phyloP scores from a whole-genome alignment of 139 green algal genomes.

The Ettlia oleoabundans region DNA sequence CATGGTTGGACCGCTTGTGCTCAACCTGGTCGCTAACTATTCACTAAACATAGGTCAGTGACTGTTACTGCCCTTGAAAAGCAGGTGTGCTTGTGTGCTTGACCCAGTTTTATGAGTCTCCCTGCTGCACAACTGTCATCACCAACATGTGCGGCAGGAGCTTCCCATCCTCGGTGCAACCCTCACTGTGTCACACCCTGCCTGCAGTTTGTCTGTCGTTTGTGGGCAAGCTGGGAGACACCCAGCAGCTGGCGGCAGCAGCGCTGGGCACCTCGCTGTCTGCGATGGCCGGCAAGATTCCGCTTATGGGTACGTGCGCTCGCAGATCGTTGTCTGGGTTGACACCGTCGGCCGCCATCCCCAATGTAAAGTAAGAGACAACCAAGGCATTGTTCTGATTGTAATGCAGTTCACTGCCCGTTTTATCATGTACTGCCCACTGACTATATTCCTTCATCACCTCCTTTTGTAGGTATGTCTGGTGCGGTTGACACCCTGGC shows the following conservation, averaged over 20 bases:
- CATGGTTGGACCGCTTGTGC: constrained; percentile 12
- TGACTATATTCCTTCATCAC: too few relatives aligned
- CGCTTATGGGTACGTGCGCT: constrained; percentile 22
- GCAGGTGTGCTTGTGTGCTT: neutral
- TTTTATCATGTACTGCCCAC: too few relatives aligned
- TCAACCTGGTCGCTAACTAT: constrained; percentile 40
- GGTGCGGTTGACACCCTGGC: constrained; percentile 13
- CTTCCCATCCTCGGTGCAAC: too few relatives aligned
- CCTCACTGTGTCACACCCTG: too few relatives aligned
- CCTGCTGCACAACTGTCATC: too few relatives aligned
- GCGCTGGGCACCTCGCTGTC: constrained; percentile 29
- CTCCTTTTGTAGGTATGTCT: constrained; percentile 10
- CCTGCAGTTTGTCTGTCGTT: neutral
- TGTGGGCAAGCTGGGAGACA: constrained; percentile 33
- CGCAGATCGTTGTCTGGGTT: too few relatives aligned
- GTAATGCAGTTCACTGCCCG: too few relatives aligned
- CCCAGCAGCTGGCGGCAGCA: constrained; percentile 29
- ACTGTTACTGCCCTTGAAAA: neutral
- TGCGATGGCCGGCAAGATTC: constrained; percentile 29
- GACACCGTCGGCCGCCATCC: too few relatives aligned
- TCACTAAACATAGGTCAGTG: constrained; percentile 3
- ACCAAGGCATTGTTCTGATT: too few relatives aligned
- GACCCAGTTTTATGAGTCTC: too few relatives aligned
- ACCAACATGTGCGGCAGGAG: too few relatives aligned
- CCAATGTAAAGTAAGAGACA: too few relatives aligned